Evolutionary conservation across 805 yeast species (phyloP).

Genomic region (Suhomyces pyralidae): DNA sequence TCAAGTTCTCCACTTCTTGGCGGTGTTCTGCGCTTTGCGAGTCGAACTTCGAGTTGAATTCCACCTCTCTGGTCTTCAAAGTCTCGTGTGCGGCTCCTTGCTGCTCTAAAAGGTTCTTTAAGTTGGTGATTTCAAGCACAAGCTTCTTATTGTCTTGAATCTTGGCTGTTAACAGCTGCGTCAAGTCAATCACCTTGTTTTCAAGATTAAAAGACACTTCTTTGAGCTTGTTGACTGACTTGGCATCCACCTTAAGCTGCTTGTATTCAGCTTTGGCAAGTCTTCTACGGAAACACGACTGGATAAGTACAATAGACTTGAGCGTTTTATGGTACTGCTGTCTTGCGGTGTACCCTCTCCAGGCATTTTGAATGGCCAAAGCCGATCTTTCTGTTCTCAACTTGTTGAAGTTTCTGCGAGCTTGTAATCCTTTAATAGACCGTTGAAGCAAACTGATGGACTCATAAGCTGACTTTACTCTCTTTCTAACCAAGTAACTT

Average conservation of each 20-base stretch:
- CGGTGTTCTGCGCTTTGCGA: constrained; percentile 47
- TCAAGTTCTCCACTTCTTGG: constrained; percentile 47
- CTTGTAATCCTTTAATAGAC: constrained; percentile 47
- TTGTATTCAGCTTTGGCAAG: constrained; percentile 65
- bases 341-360: constrained; percentile 70
- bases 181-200: constrained; percentile 94
- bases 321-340: constrained; percentile 42
- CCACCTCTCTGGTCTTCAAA: constrained; percentile 54
- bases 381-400: constrained; percentile 64
- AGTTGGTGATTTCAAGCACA: constrained; percentile 53
- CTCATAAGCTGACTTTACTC: too few species aligned
- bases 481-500: constrained; percentile 48
- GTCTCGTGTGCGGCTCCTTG: constrained; percentile 51
- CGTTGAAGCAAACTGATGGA: too few species aligned
- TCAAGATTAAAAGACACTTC: constrained; percentile 92
- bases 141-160: constrained; percentile 79
- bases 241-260: constrained; percentile 77
- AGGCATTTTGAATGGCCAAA: constrained; percentile 62
- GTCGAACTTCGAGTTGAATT: constrained; percentile 46
- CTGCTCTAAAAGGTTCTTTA: constrained; percentile 48
- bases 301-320: constrained; percentile 66
- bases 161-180: constrained; percentile 76
- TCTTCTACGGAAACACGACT: constrained; percentile 73
- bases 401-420: constrained; percentile 51
- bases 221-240: constrained; percentile 82